Percentiles rank a stretch among this genome's conserved stretches.
Conservation (phyloP, 306 rosid species). For the Pterocarpus santalinus region DNA sequence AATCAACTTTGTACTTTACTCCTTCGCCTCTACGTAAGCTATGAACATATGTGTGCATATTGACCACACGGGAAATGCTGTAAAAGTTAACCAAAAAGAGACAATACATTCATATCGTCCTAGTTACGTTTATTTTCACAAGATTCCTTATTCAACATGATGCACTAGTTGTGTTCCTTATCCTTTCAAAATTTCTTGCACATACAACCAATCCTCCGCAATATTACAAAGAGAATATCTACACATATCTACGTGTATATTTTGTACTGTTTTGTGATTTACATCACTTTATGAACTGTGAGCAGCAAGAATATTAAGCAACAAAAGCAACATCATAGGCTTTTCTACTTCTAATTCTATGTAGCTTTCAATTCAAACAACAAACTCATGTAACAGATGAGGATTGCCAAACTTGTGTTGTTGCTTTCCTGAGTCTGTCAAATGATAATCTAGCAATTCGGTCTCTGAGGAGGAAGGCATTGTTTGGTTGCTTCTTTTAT, state of each 20-base stretch:
- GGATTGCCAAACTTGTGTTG: constrained; percentile 77
- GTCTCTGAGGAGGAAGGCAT: constrained; percentile 58
- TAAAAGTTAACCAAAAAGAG: neutral
- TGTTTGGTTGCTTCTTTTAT: constrained; percentile 51
- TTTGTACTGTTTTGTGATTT: constrained; percentile 49
- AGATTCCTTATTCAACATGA: constrained; percentile 61
- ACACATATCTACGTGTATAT: constrained; percentile 57
- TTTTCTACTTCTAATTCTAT: constrained; percentile 38
- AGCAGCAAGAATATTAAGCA: constrained; percentile 43
- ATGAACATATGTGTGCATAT: neutral
- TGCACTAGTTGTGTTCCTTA: constrained; percentile 43
- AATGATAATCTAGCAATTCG: constrained; percentile 73
- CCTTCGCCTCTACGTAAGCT: neutral
- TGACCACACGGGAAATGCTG: no score
- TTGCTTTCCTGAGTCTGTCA: constrained; percentile 71
- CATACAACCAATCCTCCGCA: constrained; percentile 58
- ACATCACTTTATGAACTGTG: constrained; percentile 48
- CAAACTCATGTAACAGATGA: constrained; percentile 83
- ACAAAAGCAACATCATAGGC: constrained; percentile 33
- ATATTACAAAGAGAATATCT: constrained; percentile 56
- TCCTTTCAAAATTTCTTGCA: constrained; percentile 62
- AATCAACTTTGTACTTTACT: no score
- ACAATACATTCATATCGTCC: constrained; percentile 50
- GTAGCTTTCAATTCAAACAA: constrained; percentile 54
- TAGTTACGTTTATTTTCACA: constrained; percentile 39